Base-by-base conservation (phyloP, 140 eudicot genomes). In the Oenanthe javanica region DNA sequence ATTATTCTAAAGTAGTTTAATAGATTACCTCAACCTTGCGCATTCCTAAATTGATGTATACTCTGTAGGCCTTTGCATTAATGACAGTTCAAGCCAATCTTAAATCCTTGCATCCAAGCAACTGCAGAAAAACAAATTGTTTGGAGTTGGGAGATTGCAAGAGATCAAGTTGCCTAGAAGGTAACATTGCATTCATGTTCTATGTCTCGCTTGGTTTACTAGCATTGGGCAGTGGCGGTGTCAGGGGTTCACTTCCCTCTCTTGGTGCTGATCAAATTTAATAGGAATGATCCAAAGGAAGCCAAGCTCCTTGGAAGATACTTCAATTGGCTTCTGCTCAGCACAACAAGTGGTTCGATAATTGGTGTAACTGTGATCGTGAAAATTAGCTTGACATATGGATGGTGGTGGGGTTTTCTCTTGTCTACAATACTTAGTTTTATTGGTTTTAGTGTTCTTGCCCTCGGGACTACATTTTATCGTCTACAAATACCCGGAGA, bases 181-280 rank as follows among this genome's bases (percentile, higher is more conserved):
- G 93, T 52, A 84, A 82, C 23, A 83, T 72, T 23, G 93, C 92
- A 1, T 52, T 86, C 15, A 83, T 88, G 86, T 87, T 93, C 87
- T 93, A 90, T 74, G 46, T 83, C 9, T 83, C 97, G 8, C 75
- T 93, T 40, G 82, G 88, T 6, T 86, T 93, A 81, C 76, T 90
- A 47, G 97, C 96, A 4, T 72, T 93, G 45, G 97, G 97, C 4
- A 43, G 83, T 4, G 96, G 96, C 51, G 96, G 96, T 18, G 93
- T 93, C 14, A 86, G 88, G 85, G 97, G 96, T 0, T 84, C 97
- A 13, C 92, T 93, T 63, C 91, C 97, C 1, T 86, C 97, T 5
- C 86, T 93, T 3, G 97, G 97, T 1, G 97, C 97, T 0, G 97
- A 92, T 79, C 97, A 92, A 46, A 46, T 92, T 92, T 49, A 86